These are phyloP conservation scores for Tulasnella sp. DNA, from an alignment of 768 basidiomycete genomes.

Conservation along the genomic window DNA sequence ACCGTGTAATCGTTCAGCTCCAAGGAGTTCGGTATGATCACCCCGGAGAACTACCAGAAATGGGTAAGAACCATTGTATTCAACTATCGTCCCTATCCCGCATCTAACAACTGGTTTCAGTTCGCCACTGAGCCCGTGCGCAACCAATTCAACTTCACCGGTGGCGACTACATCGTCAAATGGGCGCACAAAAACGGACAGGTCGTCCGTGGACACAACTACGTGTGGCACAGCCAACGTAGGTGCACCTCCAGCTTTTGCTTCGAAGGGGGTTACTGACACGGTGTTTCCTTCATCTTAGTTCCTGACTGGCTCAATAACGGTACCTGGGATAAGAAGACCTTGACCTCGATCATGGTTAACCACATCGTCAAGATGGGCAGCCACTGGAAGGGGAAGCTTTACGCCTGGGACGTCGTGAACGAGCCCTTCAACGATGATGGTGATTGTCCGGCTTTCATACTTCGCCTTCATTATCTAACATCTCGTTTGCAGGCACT, in stretches of 20 bases:
- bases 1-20: not conserved
- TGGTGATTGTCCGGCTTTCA: slow-evolving; percentile 33
- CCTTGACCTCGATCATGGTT: slow-evolving; percentile 41
- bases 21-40: slow-evolving; percentile 28
- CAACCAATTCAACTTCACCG: slow-evolving; percentile 17
- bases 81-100: not conserved
- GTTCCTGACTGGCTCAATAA: slow-evolving; percentile 25
- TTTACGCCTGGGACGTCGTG: slow-evolving; percentile 48
- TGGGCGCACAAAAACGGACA: slow-evolving; percentile 27
- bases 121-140: slow-evolving; percentile 18
- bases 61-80: slow-evolving; percentile 4
- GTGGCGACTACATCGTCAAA: slow-evolving; percentile 18
- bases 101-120: not conserved
- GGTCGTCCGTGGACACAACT: slow-evolving; percentile 25
- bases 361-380: slow-evolving; percentile 52
- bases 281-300: not conserved
- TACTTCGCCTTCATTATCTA: not conserved
- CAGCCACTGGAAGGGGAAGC: slow-evolving; percentile 41
- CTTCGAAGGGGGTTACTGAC: not conserved
- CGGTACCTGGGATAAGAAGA: slow-evolving; percentile 27
- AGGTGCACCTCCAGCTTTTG: not conserved
- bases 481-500: slow-evolving; percentile 39
- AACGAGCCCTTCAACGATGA: slow-evolving; percentile 63
- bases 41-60: slow-evolving; percentile 25
- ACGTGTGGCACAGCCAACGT: slow-evolving; percentile 28